Percentiles rank a stretch among this genome's conserved stretches.
Conservation (phyloP, 129 eudicot species). For the Artemisia argyi region DNA sequence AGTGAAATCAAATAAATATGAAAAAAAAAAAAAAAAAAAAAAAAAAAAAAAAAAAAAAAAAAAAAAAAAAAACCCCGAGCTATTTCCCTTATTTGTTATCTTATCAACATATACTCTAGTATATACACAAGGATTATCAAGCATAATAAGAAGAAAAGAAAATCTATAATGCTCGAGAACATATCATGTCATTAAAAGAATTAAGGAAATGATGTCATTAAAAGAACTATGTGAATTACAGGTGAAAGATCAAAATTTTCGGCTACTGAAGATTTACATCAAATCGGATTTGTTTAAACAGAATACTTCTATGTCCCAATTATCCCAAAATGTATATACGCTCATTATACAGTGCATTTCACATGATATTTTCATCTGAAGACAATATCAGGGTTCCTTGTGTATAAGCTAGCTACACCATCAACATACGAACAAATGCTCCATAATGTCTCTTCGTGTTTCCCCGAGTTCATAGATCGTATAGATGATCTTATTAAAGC, state of each 20-base stretch:
- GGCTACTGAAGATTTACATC: neutral
- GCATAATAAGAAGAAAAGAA: neutral
- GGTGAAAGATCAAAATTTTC: neutral
- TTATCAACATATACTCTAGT: neutral
- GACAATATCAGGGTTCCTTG: slow-evolving; percentile 13
- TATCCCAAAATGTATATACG: neutral
- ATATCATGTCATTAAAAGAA: neutral
- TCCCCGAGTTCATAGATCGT: slow-evolving; percentile 25
- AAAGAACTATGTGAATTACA: neutral
- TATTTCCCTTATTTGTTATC: neutral
- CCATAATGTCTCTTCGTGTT: slow-evolving; percentile 50
- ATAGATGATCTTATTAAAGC: slow-evolving; percentile 37
- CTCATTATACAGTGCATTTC: neutral
- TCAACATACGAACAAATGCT: slow-evolving; percentile 50
- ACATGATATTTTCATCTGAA: neutral
- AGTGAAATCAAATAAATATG: neutral
- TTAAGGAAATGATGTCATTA: neutral
- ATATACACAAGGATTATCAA: neutral
- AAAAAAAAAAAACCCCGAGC: no score
- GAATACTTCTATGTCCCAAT: neutral
- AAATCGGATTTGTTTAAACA: neutral
- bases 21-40: no score
- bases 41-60: no score
- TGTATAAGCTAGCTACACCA: slow-evolving; percentile 25
- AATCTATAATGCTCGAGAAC: neutral